These are phyloP conservation scores for Corymbia maculata DNA, from an alignment of 345 rosid species.

Conservation along the genomic window DNA sequence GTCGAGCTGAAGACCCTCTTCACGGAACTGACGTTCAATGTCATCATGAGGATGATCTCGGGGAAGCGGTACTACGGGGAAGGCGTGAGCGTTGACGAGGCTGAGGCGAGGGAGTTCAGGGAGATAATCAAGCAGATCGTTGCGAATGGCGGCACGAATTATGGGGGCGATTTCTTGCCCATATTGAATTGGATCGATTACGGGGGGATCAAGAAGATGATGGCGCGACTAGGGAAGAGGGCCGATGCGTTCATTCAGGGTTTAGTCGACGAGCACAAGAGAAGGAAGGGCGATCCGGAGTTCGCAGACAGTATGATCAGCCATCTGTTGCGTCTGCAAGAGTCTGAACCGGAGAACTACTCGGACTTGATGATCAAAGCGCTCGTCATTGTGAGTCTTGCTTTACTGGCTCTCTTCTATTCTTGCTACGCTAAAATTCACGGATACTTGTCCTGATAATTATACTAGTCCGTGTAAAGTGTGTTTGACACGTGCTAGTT, in stretches of 20 bases:
- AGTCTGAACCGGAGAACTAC: constrained; percentile 20
- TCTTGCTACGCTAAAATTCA: no score
- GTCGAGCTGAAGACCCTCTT: constrained; percentile 33
- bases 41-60: constrained; percentile 28
- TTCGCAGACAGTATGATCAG: constrained; percentile 35
- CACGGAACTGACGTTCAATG: constrained; percentile 17
- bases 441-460: no score
- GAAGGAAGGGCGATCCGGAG: neutral
- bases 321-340: constrained; percentile 41
- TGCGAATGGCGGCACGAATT: neutral
- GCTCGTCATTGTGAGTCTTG: constrained; percentile 8
- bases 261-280: constrained; percentile 31
- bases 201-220: constrained; percentile 15
- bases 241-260: constrained; percentile 35
- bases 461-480: no score
- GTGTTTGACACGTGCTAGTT: no score
- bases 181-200: neutral
- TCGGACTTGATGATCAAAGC: constrained; percentile 32
- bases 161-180: constrained; percentile 1
- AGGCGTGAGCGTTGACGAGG: constrained; percentile 3
- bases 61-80: constrained; percentile 52
- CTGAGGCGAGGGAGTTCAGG: constrained; percentile 1
- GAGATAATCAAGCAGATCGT: constrained; percentile 11
- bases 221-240: constrained; percentile 12
- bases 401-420: neutral